Percentiles rank a stretch among this genome's conserved stretches.
Evolutionary conservation across 306 rosid species (phyloP).

Genomic region (Pyrus betulifolia): DNA sequence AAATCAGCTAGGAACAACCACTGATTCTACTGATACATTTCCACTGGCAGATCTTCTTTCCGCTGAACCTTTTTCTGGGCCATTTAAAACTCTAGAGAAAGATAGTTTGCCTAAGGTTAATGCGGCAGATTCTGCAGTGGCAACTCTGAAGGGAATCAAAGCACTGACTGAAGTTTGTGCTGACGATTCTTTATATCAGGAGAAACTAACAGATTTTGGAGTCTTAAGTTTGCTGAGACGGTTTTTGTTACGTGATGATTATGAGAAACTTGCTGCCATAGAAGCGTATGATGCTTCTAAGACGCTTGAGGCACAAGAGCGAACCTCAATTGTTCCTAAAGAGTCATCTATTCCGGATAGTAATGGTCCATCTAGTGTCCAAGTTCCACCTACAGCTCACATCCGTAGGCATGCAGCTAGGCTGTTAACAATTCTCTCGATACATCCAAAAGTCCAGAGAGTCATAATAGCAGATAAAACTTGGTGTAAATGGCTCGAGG

Average conservation of each 20-base stretch:
- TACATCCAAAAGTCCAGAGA: constrained; percentile 68
- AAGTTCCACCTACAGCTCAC: constrained; percentile 93
- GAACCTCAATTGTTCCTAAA: constrained; percentile 30
- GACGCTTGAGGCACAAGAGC: constrained; percentile 56
- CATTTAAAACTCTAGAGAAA: constrained; percentile 56
- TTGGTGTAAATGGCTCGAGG: constrained; percentile 86
- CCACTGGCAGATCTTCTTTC: constrained; percentile 76
- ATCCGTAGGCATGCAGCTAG: constrained; percentile 92
- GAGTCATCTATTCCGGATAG: constrained; percentile 33
- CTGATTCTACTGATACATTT: constrained; percentile 45
- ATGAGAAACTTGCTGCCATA: constrained; percentile 81
- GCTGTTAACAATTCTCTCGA: constrained; percentile 79
- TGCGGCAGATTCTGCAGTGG: constrained; percentile 90
- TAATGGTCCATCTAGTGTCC: constrained; percentile 61
- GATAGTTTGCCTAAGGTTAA: constrained; percentile 61
- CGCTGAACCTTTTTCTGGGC: constrained; percentile 65
- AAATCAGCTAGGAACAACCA: constrained; percentile 42
- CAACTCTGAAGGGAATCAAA: constrained; percentile 87
- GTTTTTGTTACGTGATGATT: constrained; percentile 76
- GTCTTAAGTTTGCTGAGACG: constrained; percentile 76
- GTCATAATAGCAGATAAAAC: constrained; percentile 49
- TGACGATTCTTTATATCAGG: constrained; percentile 49
- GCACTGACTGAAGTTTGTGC: constrained; percentile 77
- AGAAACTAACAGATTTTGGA: constrained; percentile 63
- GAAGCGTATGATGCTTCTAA: constrained; percentile 88